Evolutionary conservation across 352 stramenopile species (phyloP).

Genomic region (Phytophthora palmivora): DNA sequence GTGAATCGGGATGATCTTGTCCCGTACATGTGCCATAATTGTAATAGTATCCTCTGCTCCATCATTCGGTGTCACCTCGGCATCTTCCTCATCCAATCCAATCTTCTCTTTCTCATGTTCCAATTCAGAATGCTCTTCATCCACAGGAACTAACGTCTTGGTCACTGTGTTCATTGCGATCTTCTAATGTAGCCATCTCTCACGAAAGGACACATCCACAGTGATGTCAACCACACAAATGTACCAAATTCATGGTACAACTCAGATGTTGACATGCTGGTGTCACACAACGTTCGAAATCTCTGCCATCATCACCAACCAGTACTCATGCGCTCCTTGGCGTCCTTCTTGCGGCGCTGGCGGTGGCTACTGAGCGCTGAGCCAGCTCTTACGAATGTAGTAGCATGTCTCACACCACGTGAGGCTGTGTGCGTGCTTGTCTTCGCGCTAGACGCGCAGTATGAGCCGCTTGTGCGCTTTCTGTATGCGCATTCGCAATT

Average conservation of each 20-base stretch:
- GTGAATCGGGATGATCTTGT: slow-evolving; percentile 77
- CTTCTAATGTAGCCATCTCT: slow-evolving; percentile 22
- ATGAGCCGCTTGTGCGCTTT: slow-evolving; percentile 31
- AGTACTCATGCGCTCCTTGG: background rate
- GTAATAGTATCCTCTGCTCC: slow-evolving; percentile 63
- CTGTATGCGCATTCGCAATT: slow-evolving; percentile 40
- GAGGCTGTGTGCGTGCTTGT: slow-evolving; percentile 45
- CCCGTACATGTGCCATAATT: slow-evolving; percentile 64
- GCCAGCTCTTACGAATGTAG: slow-evolving; percentile 27
- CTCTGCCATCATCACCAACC: slow-evolving; percentile 7
- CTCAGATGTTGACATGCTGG: background rate
- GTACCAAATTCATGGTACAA: slow-evolving; percentile 7
- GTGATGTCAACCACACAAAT: background rate
- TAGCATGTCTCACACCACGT: slow-evolving; percentile 30
- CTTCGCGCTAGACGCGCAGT: slow-evolving; percentile 38
- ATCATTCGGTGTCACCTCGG: slow-evolving; percentile 46
- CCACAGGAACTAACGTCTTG: slow-evolving; percentile 6
- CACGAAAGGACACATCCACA: background rate
- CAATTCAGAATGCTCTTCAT: slow-evolving; percentile 6
- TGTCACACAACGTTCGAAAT: background rate
- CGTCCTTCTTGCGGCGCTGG: slow-evolving; percentile 29
- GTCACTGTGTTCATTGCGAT: slow-evolving; percentile 11
- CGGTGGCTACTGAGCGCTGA: slow-evolving; percentile 26
- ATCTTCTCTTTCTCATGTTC: slow-evolving; percentile 5
- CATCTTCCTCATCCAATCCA: slow-evolving; percentile 13